Conservation (phyloP, 2,329 filamentous ascomycete genomes). For the Colletotrichum sp. region DNA sequence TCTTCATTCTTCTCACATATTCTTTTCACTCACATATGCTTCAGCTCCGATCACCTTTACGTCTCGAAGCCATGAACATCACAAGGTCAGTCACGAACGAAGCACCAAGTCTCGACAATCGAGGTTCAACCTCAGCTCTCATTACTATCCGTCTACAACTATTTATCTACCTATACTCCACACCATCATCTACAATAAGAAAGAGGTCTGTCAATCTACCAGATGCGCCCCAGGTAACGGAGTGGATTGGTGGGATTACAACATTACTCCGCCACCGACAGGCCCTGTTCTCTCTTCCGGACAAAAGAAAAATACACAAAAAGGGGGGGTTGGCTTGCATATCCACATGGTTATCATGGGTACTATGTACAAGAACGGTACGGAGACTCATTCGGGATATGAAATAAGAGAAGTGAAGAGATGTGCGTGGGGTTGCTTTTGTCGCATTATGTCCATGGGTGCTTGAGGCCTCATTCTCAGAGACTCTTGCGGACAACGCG, state of each 20-base stretch:
- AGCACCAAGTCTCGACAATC: neutral
- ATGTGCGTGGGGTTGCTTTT: neutral
- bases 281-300: neutral
- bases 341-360: conserved; percentile 11
- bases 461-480: neutral
- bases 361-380: conserved; percentile 17
- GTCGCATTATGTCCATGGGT: neutral
- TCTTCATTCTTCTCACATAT: neutral
- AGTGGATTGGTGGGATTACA: neutral
- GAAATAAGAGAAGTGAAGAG: neutral
- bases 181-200: neutral
- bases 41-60: neutral
- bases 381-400: neutral
- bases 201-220: neutral
- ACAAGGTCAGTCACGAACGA: neutral
- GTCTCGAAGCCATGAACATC: no score
- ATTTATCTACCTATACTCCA: neutral
- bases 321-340: neutral
- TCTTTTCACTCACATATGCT: neutral
- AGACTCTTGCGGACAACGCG: neutral
- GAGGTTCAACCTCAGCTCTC: neutral
- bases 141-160: neutral
- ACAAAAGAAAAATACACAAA: neutral
- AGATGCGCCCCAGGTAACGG: neutral
- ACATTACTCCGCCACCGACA: neutral